phyloP scores from a whole-genome alignment of 2,329 filamentous ascomycete species.

The Helicocarpus griseus region DNA sequence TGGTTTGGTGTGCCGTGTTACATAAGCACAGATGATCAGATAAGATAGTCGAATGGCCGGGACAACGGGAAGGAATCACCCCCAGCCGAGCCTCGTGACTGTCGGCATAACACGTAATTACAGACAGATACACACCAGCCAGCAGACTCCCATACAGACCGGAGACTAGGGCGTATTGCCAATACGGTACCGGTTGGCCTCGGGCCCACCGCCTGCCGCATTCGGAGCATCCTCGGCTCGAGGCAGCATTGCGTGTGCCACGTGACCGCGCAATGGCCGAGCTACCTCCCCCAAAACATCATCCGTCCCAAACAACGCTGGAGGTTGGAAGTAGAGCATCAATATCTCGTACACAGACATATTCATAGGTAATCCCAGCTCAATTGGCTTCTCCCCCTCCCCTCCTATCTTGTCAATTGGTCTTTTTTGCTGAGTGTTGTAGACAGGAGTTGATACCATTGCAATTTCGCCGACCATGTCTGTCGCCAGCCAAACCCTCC shows the following conservation, averaged over 20 bases:
- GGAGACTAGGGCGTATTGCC: background rate
- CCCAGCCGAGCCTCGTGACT: background rate
- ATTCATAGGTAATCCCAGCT: background rate
- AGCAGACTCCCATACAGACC: background rate
- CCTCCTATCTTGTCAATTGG: background rate
- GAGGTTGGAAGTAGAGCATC: too few species aligned
- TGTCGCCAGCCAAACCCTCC: conserved; percentile 30
- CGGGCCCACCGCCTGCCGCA: background rate
- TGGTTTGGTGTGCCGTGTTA: background rate
- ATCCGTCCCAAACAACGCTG: background rate
- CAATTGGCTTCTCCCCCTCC: background rate
- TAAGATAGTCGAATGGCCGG: conserved; percentile 5
- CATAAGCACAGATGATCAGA: background rate
- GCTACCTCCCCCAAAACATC: background rate
- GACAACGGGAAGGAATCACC: background rate
- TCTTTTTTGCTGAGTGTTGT: background rate
- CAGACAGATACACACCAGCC: background rate
- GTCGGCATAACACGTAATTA: background rate
- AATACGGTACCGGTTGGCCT: background rate
- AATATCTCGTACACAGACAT: too few species aligned
- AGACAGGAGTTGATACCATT: background rate
- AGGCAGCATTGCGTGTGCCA: background rate
- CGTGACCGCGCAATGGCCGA: background rate
- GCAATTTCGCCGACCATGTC: conserved; percentile 22
- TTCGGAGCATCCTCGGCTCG: conserved; percentile 1